Base-by-base conservation (phyloP, 352 stramenopile species). In the Globisporangium splendens region DNA sequence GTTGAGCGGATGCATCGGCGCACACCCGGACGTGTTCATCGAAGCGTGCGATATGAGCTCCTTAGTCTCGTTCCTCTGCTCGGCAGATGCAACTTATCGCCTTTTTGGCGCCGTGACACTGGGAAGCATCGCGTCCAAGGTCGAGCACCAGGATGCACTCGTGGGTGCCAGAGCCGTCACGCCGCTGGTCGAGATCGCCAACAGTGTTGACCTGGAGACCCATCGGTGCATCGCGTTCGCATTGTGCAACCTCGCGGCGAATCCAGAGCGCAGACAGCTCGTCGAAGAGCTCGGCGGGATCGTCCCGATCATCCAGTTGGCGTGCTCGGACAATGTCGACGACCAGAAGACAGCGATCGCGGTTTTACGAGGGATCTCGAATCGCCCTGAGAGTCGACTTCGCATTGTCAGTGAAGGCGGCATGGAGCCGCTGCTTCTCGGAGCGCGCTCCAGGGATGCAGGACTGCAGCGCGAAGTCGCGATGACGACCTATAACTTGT, bases 181-280 rank as follows among this genome's bases (percentile, higher is more conserved):
- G n/a, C 91, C 93, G 11, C 74, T 98, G 13, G 88, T 98, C n/a
- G 91, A 93, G 22, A 83, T 98, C n/a, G 77, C 89, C 15, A 97
- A 95, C 61, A 77, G 72, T 10, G 80, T 93, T 5, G 92, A 99
- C 65, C 52, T 97, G 8, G 96, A 98, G 74, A 98, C 95, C 0
- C 91, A 98, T 66, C 83, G 96, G 8, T 98, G 90, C 59, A 99
- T 99, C 59, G 92, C 94, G 15, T 98, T 98, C 68, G 89, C 96
- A 13, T 73, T 99, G 22, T 98, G 93, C 68, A 99, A 99, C 64
- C 83, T 99, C 8, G 85, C 91, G 5, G 88, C 90, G 1, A 94
- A 98, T 56, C 74, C 85, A 1, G 62, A 73, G 15, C 88, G 93
- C 3, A 75, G 93, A n/a, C 62, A 83, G 38, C 73, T 92, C 57